Conservation (phyloP, 225 moss, liverwort and hornwort species). For the Pseudoscleropodium purum region DNA sequence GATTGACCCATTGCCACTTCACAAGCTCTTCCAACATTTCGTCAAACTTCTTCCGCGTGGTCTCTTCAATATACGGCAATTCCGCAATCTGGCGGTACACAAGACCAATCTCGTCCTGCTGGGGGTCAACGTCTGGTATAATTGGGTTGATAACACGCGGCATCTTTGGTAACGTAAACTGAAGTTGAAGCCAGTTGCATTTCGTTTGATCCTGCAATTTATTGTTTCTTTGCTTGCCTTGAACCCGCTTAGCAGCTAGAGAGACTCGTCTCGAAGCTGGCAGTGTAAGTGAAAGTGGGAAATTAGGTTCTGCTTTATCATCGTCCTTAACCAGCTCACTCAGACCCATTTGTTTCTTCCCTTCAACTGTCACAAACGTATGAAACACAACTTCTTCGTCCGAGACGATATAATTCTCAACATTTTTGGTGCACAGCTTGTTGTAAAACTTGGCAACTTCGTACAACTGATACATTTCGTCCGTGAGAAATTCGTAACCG, state of each 20-base stretch:
- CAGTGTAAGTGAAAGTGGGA: neutral
- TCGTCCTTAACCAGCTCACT: constrained; percentile 24
- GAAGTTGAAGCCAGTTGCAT: constrained; percentile 71
- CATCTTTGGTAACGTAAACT: constrained; percentile 54
- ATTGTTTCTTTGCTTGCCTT: constrained; percentile 21
- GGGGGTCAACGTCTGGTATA: constrained; percentile 25
- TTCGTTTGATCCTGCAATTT: constrained; percentile 51
- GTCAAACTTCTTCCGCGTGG: constrained; percentile 40
- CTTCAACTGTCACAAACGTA: constrained; percentile 63
- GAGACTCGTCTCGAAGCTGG: constrained; percentile 42
- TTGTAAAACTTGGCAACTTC: constrained; percentile 36
- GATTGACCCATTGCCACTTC: constrained; percentile 60
- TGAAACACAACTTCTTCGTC: constrained; percentile 53
- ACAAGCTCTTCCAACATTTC: constrained; percentile 41
- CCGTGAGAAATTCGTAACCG: constrained; percentile 67
- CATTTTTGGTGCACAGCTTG: constrained; percentile 40
- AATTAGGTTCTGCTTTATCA: constrained; percentile 8
- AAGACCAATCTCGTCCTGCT: constrained; percentile 7
- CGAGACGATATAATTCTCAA: constrained; percentile 35
- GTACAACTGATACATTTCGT: constrained; percentile 47
- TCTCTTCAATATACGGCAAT: constrained; percentile 28
- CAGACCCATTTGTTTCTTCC: constrained; percentile 18
- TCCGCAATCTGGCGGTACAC: constrained; percentile 74
- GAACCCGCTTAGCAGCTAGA: constrained; percentile 41
- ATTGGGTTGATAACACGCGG: constrained; percentile 56